Base-by-base conservation (phyloP, 1,139 yeast species). In the Debaryomyces subglobosus region DNA sequence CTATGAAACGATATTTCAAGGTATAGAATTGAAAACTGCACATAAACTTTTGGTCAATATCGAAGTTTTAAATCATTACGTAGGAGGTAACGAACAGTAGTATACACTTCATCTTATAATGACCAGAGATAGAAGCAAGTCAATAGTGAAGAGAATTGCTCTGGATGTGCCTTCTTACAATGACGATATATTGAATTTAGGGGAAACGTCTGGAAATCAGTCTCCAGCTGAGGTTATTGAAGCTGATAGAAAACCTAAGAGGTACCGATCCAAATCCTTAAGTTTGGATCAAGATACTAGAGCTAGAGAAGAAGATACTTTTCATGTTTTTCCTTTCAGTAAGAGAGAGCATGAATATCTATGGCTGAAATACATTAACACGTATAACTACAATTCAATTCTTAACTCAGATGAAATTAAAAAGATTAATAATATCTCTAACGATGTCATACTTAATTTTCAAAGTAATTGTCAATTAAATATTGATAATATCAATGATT, bases 121-220 rank as follows among this genome's bases (percentile, higher is more conserved):
- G 77, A 57, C 71, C 41, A 60, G 79, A 50, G 61, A 58, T 20
- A 64, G 86, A 60, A 74, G 83, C 46, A 74, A 76, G 50, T 81
- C 87, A 4, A 74, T 81, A 50, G 85, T 82, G 2, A 71, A 72
- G 49, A 60, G 62, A 46, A 71, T 75, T 35, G 79, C 80, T 4
- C 63, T 66, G 49, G 77, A 72, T 37, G 67, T 68, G 15, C 77
- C 76, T 5, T 50, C 62, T 5, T 62, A 61, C 46, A 54, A 56
- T 9, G 66, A 60, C 5, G 67, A 60, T 12, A 52, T 50, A n/a
- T 44, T 57, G 33, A 45, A 56, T 43, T 43, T 53, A 23, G 55
- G 47, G 8, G 44, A 43, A 29, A n/a, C 51, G 3, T 27, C 50
- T 13, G 49, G 43, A 24, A 51, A 49, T 33, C 20, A 16, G 9